phyloP scores from a whole-genome alignment of 345 rosid genomes.

The Noccaea bulbosa region DNA sequence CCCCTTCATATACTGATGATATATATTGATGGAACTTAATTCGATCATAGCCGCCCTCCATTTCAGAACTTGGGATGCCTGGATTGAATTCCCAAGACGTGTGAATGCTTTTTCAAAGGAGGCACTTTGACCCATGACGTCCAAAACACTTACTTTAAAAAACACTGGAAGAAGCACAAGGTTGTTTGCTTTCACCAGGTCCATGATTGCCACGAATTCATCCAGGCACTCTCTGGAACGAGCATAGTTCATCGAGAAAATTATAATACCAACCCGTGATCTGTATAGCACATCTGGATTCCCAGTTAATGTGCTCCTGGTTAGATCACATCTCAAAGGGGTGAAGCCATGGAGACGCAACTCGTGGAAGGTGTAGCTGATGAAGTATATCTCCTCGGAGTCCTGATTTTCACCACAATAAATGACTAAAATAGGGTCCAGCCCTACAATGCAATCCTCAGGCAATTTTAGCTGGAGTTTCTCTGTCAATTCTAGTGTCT shows the following conservation, averaged over 20 bases:
- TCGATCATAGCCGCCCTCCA: slow-evolving; percentile 4
- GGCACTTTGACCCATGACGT: neutral
- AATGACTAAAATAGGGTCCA: neutral
- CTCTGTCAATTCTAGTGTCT: no score
- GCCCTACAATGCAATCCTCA: neutral
- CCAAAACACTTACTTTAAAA: neutral
- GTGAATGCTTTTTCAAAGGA: neutral
- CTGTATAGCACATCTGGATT: neutral
- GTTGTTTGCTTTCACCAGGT: neutral
- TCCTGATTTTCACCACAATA: slow-evolving; percentile 22
- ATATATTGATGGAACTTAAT: neutral
- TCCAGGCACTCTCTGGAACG: slow-evolving; percentile 1
- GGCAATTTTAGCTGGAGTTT: neutral
- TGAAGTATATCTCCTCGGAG: slow-evolving; percentile 22
- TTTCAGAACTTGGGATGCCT: slow-evolving; percentile 4
- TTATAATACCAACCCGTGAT: slow-evolving; percentile 12
- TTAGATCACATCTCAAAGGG: slow-evolving; percentile 26
- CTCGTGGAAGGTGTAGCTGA: slow-evolving; percentile 14
- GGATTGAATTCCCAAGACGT: neutral
- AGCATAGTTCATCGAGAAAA: slow-evolving; percentile 20
- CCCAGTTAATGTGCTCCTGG: neutral
- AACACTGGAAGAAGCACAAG: slow-evolving; percentile 6
- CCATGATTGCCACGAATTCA: neutral
- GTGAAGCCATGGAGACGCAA: neutral
- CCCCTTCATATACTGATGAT: slow-evolving; percentile 13